Evolutionary conservation across 1,284 basidiomycete species (phyloP), one percentile per base, ranked within the genome.

Genomic region (Amylostereum chailletii): DNA sequence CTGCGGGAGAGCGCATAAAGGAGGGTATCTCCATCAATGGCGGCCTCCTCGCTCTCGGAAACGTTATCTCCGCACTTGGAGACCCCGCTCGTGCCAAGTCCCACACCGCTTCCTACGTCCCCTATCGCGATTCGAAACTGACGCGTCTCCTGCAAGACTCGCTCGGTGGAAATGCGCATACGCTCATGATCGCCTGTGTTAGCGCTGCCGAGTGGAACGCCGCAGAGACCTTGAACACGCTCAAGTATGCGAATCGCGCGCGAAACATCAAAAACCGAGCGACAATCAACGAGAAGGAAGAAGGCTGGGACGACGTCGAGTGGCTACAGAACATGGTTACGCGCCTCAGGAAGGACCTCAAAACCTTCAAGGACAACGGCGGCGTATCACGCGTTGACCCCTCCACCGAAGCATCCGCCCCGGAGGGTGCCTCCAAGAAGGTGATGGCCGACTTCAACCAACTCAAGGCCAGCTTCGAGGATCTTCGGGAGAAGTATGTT

Each of bases 1-100:
- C 91, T 3, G 85, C 86, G 9, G 95, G 95, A 3, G 95, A 97
- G 55, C 86, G 95, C 54, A 90, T 94, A 68, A 97, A 94, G 67
- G 94, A 99, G 70, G 94, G 94, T 30, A 95, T 95, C 51, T 92
- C 90, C 40, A 95, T 98, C 74, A 98, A 99, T 72, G 91, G 92
- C 53, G 96, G 96, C 53, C 80, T 99, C 34, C 81, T 96, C 45
- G 96, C 96, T 6, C 77, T 99, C 10, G 95, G 95, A 49, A 99
- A 99, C 66, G 95, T 99, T 60, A 99, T 99, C 56, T 97, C 94
- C 53, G 93, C 94, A 0, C 83, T 99, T 5, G 93, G 93, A n/a
- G 95, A 99, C 67, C 94, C 95, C 7, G 75, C 86, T 46, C 77
- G 84, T 42, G 82, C 80, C 45, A 89, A 85, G 65, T 81, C 83